These are phyloP conservation scores for Euphorbia schlechtendalii DNA, from an alignment of 441 rosid species.

Conservation along the genomic window DNA sequence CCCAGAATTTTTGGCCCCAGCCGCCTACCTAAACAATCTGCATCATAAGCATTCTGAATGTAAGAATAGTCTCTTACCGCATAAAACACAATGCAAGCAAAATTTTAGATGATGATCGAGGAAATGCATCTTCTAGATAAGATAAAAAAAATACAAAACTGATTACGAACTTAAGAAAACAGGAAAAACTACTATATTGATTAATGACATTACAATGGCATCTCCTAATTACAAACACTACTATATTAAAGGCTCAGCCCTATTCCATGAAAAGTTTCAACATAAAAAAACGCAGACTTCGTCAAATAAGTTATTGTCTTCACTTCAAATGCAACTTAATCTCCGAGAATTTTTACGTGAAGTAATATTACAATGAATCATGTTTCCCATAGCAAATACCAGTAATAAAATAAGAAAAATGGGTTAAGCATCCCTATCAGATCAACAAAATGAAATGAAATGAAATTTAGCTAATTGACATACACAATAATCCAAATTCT, in stretches of 20 bases:
- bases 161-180: too few relatives aligned
- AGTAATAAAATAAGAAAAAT: background rate
- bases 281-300: background rate
- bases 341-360: background rate
- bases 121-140: background rate
- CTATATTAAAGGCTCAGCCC: background rate
- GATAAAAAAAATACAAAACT: background rate
- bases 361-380: too few relatives aligned
- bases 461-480: background rate
- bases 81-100: background rate
- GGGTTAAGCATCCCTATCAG: background rate
- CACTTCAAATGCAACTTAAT: background rate
- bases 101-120: background rate
- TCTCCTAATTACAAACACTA: background rate
- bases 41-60: conserved; percentile 28
- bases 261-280: background rate
- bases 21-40: too few relatives aligned
- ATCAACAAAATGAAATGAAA: background rate
- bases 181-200: too few relatives aligned
- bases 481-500: conserved; percentile 10
- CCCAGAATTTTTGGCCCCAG: conserved; percentile 94
- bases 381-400: background rate
- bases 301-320: conserved; percentile 5
- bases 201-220: background rate
- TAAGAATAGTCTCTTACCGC: conserved; percentile 17